phyloP scores from a whole-genome alignment of 2,329 filamentous ascomycete species.

The Teratosphaeria pseudoeucalypti region DNA sequence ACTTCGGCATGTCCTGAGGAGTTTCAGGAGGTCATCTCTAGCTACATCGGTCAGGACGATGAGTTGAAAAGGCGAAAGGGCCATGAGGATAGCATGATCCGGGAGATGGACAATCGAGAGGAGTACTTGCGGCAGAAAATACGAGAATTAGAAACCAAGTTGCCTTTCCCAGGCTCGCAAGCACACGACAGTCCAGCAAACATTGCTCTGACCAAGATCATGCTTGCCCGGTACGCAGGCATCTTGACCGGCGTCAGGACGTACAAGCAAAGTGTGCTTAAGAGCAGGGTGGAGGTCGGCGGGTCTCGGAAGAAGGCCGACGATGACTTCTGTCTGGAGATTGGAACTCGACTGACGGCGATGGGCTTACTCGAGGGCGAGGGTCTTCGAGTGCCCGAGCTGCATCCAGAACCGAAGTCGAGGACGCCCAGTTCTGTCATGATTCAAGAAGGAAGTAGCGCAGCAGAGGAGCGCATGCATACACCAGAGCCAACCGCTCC shows the following conservation, averaged over 20 bases:
- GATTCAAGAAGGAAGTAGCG: background rate
- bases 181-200: background rate
- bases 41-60: background rate
- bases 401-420: background rate
- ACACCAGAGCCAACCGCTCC: background rate
- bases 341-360: background rate
- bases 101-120: background rate
- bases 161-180: background rate
- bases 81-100: background rate
- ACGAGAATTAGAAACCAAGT: background rate
- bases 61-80: background rate
- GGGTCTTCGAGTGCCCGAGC: background rate
- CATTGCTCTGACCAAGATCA: background rate
- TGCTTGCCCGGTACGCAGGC: background rate
- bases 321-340: background rate
- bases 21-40: background rate
- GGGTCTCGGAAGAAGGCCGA: background rate
- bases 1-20: background rate
- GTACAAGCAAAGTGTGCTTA: background rate
- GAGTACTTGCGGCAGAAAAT: background rate
- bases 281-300: background rate
- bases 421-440: background rate
- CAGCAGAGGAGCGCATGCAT: background rate
- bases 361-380: background rate
- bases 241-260: background rate